phyloP scores from a whole-genome alignment of 345 rosid species.

The Boechera divaricarpa region DNA sequence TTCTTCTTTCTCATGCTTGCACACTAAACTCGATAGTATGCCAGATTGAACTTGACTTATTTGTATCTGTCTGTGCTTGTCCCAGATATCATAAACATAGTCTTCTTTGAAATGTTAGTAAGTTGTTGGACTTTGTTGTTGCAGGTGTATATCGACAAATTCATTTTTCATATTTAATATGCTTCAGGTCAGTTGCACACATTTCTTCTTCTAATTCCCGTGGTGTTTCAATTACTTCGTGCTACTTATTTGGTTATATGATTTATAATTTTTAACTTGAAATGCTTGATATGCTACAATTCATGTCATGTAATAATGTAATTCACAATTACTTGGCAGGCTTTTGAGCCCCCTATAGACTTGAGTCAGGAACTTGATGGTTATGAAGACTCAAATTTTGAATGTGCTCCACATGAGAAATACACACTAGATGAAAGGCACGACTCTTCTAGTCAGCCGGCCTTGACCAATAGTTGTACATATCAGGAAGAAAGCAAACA shows the following conservation, averaged over 20 bases:
- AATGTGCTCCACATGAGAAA: slow-evolving; percentile 53
- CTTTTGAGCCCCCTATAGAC: slow-evolving; percentile 97
- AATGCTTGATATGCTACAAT: slow-evolving; percentile 23
- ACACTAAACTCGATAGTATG: neutral
- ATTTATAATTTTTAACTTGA: neutral
- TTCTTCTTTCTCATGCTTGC: slow-evolving; percentile 21
- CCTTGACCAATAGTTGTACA: slow-evolving; percentile 52
- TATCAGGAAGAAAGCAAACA: slow-evolving; percentile 43
- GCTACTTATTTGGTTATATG: neutral
- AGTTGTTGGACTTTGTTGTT: slow-evolving; percentile 38
- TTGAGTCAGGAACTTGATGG: slow-evolving; percentile 75
- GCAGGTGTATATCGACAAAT: slow-evolving; percentile 87
- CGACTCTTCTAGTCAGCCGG: slow-evolving; percentile 51
- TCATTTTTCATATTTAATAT: slow-evolving; percentile 79
- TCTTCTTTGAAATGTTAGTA: neutral
- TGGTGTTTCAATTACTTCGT: slow-evolving; percentile 13
- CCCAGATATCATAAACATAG: neutral
- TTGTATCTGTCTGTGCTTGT: slow-evolving; percentile 1
- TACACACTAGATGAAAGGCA: slow-evolving; percentile 52
- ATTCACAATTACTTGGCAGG: slow-evolving; percentile 58
- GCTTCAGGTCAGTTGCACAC: slow-evolving; percentile 71
- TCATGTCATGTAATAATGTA: slow-evolving; percentile 16
- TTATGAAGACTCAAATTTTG: slow-evolving; percentile 53
- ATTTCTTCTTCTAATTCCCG: slow-evolving; percentile 12
- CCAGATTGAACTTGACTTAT: neutral